Evolutionary conservation across 257 asterid species (phyloP), one percentile per base, ranked within the genome.

Genomic region (Solanum megistacrolobum): DNA sequence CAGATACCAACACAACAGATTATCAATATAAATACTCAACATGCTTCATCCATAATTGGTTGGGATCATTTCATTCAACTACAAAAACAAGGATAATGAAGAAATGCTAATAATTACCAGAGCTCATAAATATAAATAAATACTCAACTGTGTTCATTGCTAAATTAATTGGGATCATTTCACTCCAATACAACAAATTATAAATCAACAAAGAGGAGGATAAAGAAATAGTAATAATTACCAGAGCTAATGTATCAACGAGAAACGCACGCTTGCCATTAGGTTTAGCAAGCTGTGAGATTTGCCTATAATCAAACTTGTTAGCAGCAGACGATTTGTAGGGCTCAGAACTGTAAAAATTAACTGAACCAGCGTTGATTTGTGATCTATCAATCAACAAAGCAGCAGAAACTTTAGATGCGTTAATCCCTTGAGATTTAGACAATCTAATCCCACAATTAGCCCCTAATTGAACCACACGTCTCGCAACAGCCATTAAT

Each of bases 241-340:
- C 96, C 94, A 94, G 84, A 75, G 94, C 92, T 39, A 93, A 88
- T 12, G 95, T 94, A 85, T 94, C 95, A 3, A 93, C 91, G 62
- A 93, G 93, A 87, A 83, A 93, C 11, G 92, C 92, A 41, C 92
- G 94, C 41, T 84, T 88, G 48, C 90, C 90, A 79, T 73, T 89
- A 69, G 93, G 91, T 86, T 89, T 90, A n/a, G 88, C 92, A 14
- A 93, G 93, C 89, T 90, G 93, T 58, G 95, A 93, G 90, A 93
- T 91, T 87, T 90, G 93, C 87, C 95, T 85, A 73, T 79, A 69
- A 68, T 91, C 90, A 52, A 88, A 88, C 55, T 88, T 90, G 76
- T 87, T 88, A 72, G 86, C 62, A 12, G 88, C 62, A 12, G 87
- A 68, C 34, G 87, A 88, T 85, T 85, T 88, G 3, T 92, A 74